Evolutionary conservation across 441 rosid genomes (phyloP).

Genomic region (Gossypium schwendimanii): DNA sequence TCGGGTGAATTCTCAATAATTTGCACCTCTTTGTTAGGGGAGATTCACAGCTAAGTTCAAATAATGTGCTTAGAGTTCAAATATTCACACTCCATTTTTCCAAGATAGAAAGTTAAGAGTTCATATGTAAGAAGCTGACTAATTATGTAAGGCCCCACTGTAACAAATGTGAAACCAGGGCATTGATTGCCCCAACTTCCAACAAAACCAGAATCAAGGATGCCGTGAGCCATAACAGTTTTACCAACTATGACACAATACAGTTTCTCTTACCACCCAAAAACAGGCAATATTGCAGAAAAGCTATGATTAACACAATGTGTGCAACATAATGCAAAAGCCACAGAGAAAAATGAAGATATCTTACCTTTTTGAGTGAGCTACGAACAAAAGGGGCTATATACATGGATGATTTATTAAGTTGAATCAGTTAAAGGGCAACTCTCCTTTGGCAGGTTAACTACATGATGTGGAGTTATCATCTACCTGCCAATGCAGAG

Average conservation of each 20-base stretch:
- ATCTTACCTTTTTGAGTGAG: conserved; percentile 1
- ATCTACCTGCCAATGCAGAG: conserved; percentile 54
- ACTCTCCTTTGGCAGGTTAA: conserved; percentile 80
- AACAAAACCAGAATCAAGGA: too few relatives aligned
- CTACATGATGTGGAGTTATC: not conserved
- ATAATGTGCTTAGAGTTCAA: not conserved
- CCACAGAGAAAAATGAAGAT: not conserved
- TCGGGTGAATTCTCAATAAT: not conserved
- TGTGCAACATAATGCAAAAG: conserved; percentile 18
- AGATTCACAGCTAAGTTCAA: not conserved
- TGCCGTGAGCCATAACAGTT: too few relatives aligned
- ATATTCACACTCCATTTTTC: not conserved
- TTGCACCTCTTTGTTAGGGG: not conserved
- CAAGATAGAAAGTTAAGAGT: not conserved
- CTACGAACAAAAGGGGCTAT: not conserved
- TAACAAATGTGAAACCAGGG: too few relatives aligned
- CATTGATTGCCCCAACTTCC: too few relatives aligned
- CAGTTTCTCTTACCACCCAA: too few relatives aligned
- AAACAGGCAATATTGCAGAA: too few relatives aligned
- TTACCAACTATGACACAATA: too few relatives aligned
- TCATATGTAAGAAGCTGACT: not conserved
- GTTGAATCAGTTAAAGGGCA: conserved; percentile 66
- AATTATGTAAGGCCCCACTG: not conserved
- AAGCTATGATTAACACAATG: conserved; percentile 19
- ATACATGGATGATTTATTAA: conserved; percentile 17